Conservation (phyloP, 169 alveolate species). For the Besnoitia besnoiti region DNA sequence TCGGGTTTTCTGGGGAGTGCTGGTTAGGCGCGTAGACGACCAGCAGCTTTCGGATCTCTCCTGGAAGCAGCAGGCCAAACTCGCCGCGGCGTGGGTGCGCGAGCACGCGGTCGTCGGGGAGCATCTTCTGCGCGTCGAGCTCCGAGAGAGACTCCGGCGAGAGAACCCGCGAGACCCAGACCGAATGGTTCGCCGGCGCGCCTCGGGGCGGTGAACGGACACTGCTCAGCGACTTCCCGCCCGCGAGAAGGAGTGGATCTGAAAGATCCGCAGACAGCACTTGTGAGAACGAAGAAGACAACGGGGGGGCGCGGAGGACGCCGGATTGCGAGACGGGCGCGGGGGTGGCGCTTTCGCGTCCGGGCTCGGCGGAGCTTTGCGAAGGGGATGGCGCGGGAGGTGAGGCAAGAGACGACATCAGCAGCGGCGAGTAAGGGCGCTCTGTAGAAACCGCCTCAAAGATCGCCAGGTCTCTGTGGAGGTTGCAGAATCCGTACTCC, state of each 20-base stretch:
- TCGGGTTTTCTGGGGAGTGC: not conserved
- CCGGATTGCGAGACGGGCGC: not conserved
- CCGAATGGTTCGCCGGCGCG: not conserved
- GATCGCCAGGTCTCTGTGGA: not conserved
- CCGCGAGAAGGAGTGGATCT: too few species aligned
- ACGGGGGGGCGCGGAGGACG: not conserved
- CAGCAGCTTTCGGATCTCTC: slow-evolving; percentile 57
- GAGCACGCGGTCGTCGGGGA: not conserved
- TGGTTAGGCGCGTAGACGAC: slow-evolving; percentile 15
- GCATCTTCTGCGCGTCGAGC: not conserved
- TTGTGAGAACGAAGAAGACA: not conserved
- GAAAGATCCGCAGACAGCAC: too few species aligned
- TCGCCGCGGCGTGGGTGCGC: not conserved
- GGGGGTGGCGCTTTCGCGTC: not conserved
- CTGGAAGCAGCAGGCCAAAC: slow-evolving; percentile 36
- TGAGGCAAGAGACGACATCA: slow-evolving; percentile 17
- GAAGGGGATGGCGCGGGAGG: slow-evolving; percentile 32
- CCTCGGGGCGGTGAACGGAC: not conserved
- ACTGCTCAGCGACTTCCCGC: too few species aligned
- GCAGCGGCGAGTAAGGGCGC: not conserved
- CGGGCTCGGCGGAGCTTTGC: not conserved
- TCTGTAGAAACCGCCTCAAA: not conserved
- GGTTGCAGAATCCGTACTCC: not conserved
- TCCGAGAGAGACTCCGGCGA: not conserved
- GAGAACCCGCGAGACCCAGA: not conserved